Evolutionary conservation across 441 rosid genomes (phyloP), one percentile per base, ranked within the genome.

Genomic region (Adansonia madagascariensis): DNA sequence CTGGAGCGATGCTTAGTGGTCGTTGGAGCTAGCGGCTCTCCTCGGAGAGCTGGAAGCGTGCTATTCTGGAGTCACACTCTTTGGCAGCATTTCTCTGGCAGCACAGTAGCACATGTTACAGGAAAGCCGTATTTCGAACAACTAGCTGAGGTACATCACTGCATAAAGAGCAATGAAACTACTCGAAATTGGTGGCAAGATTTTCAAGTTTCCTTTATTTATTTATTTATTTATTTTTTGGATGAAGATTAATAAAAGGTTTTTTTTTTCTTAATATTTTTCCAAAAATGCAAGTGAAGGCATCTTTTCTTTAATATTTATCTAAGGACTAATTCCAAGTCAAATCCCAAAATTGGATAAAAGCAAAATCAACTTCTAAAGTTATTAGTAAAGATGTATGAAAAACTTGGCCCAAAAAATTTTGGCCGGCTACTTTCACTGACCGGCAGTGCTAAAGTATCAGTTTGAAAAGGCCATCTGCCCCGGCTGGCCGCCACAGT

Each of bases 391-490:
- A 35, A 27, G 2, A 12, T 17, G 24, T 17, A 31, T 62, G 31
- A 8, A 47, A 24, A 15, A 14, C 55, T 62, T 75, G 71, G 24
- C 77, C 61, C 24, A 63, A 63, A 61, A 62, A 1, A 10, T 8
- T 3, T 31, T 75, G 63, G 62, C 17, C 1, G 61, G 71, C 35
- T 24, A 31, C 77, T 47, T 75, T 27, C 10, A 47, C 20, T 50
- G 62, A 63, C 77, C 75, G 47, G 71, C 60, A 1, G 27, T 31
- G 57, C 69, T 24, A 15, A 39, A 55, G 17, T 6, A 55, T 72
- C 27, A 18, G 35, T 20, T 18, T 56, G 12, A 24, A 57, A 3
- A 41, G 31, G 31, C 31, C 31, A 5, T 12, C 20, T 11, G 57
- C 18, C 27, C 27, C 8, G 8, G 8, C 57, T 53, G 57, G 67